Evolutionary conservation across 2,329 filamentous ascomycete genomes (phyloP), one percentile per base, ranked within the genome.

Genomic region (Raffaelea albimanens): DNA sequence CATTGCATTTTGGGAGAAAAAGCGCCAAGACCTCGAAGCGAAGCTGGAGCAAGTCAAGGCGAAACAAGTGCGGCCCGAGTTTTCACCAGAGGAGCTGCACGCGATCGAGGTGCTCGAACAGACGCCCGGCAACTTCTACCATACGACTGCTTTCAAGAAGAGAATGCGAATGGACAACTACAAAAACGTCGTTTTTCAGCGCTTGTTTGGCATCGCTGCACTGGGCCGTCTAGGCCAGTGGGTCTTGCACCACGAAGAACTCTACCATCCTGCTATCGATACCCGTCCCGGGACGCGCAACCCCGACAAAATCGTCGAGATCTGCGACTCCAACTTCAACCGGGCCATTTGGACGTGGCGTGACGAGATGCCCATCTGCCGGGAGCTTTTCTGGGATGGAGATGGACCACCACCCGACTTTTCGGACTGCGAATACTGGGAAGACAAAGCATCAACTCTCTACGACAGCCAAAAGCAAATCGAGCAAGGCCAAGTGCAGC

Each of bases 181-280:
- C 9, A 45, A 45, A 20, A 8, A 4, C 33, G 13, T 4, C 4
- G 33, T 45, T 13, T 45, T 45, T 20, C 22, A 45, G 20, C 23
- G 19, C 19, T n/a, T 45, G 13, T 23, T 45, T 29, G 7, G 9
- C 4, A 31, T 45, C 16, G 33, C 43, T 4, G 5, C 9, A 25
- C 33, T 38, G 7, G 43, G 22, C 16, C 43, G 43, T 14, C 43
- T 33, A 16, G 43, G 43, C 33, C 33, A 45, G 25, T 45, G 43
- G 43, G 29, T 45, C 33, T 23, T 45, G 18, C 43, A 45, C 43
- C 13, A 39, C 33, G 43, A 45, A 39, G 43, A 45, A 5, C 43
- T 45, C n/a, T 45, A 45, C 19, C 43, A 45, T 29, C 43, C 43
- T 11, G 19, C 18, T 33, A 39, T 45, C 43, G 43, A 45, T 33